Conservation (phyloP, 2,329 filamentous ascomycete genomes). For the Fusarium sp. region DNA sequence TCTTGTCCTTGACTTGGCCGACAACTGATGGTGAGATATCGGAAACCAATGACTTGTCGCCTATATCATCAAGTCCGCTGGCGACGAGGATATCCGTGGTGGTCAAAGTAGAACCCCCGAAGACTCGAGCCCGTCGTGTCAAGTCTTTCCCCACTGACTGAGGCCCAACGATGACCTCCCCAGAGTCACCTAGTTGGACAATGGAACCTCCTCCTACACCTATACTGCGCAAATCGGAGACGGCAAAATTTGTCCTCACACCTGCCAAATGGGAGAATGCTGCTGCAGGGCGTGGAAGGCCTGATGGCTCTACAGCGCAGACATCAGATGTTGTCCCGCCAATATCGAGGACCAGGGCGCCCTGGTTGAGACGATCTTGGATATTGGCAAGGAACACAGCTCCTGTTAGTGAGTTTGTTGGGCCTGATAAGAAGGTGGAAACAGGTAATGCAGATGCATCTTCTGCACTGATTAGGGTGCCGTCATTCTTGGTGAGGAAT, state of each 20-base stretch:
- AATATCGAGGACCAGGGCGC: slow-evolving; percentile 14
- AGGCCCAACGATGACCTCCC: slow-evolving; percentile 1
- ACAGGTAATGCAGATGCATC: slow-evolving; percentile 67
- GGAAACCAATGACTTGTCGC: neutral
- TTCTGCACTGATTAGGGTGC: slow-evolving; percentile 65
- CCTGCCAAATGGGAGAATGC: slow-evolving; percentile 17
- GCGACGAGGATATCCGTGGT: slow-evolving; percentile 17
- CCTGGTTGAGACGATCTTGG: neutral
- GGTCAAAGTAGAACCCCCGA: slow-evolving; percentile 15
- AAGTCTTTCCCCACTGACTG: slow-evolving; percentile 18
- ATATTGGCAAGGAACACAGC: slow-evolving; percentile 47
- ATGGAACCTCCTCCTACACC: slow-evolving; percentile 27
- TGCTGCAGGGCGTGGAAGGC: slow-evolving; percentile 17
- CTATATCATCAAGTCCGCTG: neutral
- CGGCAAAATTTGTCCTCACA: slow-evolving; percentile 15
- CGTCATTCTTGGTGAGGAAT: slow-evolving; percentile 72
- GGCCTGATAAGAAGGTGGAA: slow-evolving; percentile 68
- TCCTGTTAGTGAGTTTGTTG: slow-evolving; percentile 71
- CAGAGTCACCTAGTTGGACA: neutral
- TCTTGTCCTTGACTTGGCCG: neutral
- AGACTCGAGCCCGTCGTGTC: neutral
- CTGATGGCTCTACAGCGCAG: slow-evolving; percentile 11
- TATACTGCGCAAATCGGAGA: slow-evolving; percentile 17
- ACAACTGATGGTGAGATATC: neutral
- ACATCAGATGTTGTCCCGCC: slow-evolving; percentile 25